These are phyloP conservation scores for Phytophthora uliginosa DNA, from an alignment of 352 stramenopile species.

Conservation along the genomic window DNA sequence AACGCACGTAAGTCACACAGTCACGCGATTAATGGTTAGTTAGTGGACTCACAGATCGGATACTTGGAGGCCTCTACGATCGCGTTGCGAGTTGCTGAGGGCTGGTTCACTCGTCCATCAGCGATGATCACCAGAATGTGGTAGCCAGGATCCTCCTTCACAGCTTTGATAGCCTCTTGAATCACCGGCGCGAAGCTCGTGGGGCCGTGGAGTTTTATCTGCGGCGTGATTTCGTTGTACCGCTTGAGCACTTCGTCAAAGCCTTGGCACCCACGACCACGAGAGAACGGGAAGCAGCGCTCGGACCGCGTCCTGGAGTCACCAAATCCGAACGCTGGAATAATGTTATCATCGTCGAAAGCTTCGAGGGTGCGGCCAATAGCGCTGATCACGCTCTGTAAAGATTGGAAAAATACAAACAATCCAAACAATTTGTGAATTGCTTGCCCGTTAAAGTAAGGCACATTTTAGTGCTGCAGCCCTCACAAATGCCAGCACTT, in stretches of 20 bases:
- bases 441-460: too few relatives aligned
- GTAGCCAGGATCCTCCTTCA: conserved; percentile 62
- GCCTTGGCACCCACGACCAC: conserved; percentile 46
- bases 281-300: conserved; percentile 56
- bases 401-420: neutral
- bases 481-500: neutral
- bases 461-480: neutral
- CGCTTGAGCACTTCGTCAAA: conserved; percentile 65
- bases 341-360: conserved; percentile 88
- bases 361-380: conserved; percentile 71
- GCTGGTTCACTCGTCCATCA: conserved; percentile 81
- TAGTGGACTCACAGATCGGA: conserved; percentile 61
- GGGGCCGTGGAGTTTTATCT: conserved; percentile 63
- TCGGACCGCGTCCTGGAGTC: conserved; percentile 61
- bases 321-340: conserved; percentile 76
- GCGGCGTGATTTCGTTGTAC: conserved; percentile 72
- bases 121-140: conserved; percentile 86
- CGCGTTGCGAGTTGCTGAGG: conserved; percentile 64
- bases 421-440: too few relatives aligned
- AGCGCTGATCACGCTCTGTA: conserved; percentile 61
- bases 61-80: conserved; percentile 80
- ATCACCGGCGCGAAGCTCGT: conserved; percentile 83
- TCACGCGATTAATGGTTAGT: neutral
- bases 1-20: neutral
- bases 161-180: conserved; percentile 56